Conservation (phyloP, 257 asterid genomes). For the Thymus mandschuricus region DNA sequence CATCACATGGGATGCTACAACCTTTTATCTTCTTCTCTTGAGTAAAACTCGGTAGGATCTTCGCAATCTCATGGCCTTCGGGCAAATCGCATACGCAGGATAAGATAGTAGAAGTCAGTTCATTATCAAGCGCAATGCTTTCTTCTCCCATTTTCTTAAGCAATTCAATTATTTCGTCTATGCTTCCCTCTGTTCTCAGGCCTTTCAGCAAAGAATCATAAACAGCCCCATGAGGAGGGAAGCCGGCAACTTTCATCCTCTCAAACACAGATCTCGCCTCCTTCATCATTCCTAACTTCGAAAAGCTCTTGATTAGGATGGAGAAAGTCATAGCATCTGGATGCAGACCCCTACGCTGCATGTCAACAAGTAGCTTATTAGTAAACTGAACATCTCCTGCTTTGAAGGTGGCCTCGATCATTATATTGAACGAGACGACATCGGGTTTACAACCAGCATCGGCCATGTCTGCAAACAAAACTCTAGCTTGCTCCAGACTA, state of each 20-base stretch:
- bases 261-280: constrained; percentile 63
- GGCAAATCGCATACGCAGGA: constrained; percentile 54
- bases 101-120: constrained; percentile 60
- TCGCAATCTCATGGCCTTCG: constrained; percentile 46
- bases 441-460: constrained; percentile 48
- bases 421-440: constrained; percentile 61
- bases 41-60: constrained; percentile 55
- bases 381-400: constrained; percentile 58
- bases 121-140: constrained; percentile 58
- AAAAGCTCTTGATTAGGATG: constrained; percentile 56
- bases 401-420: constrained; percentile 52
- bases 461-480: constrained; percentile 57
- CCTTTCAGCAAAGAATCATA: constrained; percentile 74
- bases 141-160: constrained; percentile 58
- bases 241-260: constrained; percentile 59
- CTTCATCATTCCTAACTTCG: constrained; percentile 56
- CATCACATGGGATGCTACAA: constrained; percentile 43
- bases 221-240: constrained; percentile 42
- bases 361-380: constrained; percentile 52
- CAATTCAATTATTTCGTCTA: constrained; percentile 51
- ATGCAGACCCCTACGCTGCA: constrained; percentile 52
- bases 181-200: constrained; percentile 48
- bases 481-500: constrained; percentile 66
- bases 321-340: constrained; percentile 63
- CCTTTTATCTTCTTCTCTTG: constrained; percentile 35